phyloP scores from a whole-genome alignment of 192 early-diverging fungal species.

The Gonapodya sp. region DNA sequence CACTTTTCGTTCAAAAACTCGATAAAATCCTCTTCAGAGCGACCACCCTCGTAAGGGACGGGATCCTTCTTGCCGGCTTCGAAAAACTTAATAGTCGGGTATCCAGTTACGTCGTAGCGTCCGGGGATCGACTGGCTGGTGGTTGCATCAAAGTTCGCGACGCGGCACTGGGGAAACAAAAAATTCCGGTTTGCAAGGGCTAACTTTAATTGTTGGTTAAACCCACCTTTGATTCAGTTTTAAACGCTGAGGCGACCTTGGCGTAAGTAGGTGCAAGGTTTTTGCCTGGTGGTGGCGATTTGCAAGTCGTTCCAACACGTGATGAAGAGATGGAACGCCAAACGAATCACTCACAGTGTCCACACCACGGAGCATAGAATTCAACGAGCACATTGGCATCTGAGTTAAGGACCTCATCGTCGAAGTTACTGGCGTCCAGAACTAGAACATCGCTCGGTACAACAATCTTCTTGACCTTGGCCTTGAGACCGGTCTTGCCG shows the following conservation, averaged over 20 bases:
- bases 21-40: slow-evolving; percentile 62
- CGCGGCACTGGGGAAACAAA: slow-evolving; percentile 37
- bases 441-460: slow-evolving; percentile 51
- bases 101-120: slow-evolving; percentile 64
- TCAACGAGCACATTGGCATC: slow-evolving; percentile 76
- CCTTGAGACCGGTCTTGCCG: slow-evolving; percentile 63
- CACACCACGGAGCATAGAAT: slow-evolving; percentile 88
- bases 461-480: slow-evolving; percentile 56
- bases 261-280: slow-evolving; percentile 73
- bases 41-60: slow-evolving; percentile 62
- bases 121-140: slow-evolving; percentile 47
- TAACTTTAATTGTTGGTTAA: not conserved
- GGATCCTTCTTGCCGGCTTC: slow-evolving; percentile 52
- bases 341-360: not conserved
- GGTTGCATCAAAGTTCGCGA: slow-evolving; percentile 87
- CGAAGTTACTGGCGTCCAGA: slow-evolving; percentile 67
- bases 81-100: slow-evolving; percentile 86
- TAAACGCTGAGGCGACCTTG: slow-evolving; percentile 72
- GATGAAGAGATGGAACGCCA: not conserved
- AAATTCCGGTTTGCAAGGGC: too few relatives aligned
- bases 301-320: too few relatives aligned
- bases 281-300: not conserved
- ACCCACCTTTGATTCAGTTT: slow-evolving; percentile 62
- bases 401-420: slow-evolving; percentile 57
- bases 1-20: slow-evolving; percentile 77